These are phyloP conservation scores for Ceratocystis smalleyi DNA, from an alignment of 2,329 filamentous ascomycete genomes.

Conservation along the genomic window DNA sequence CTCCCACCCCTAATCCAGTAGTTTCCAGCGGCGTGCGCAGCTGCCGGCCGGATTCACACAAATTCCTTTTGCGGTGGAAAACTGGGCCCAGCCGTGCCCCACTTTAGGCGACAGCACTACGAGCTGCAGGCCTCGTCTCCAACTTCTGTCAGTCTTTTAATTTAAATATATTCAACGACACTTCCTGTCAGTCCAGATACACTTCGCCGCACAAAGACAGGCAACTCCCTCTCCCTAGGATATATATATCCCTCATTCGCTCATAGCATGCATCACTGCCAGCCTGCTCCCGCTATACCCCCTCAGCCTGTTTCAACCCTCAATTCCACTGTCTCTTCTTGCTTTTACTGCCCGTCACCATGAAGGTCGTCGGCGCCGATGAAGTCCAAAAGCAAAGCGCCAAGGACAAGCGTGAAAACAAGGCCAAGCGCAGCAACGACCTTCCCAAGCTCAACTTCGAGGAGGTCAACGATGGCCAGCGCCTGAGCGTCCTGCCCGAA, in stretches of 20 bases:
- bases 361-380: slow-evolving; percentile 4
- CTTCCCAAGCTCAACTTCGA: slow-evolving; percentile 21
- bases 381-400: background rate
- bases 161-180: no score
- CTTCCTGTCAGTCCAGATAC: no score
- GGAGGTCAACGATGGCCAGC: slow-evolving; percentile 26
- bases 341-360: background rate
- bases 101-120: background rate
- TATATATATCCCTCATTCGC: no score
- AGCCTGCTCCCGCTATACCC: background rate
- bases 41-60: background rate
- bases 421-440: background rate
- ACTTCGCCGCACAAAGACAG: no score
- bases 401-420: background rate
- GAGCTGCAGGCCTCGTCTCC: background rate
- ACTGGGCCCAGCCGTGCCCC: background rate
- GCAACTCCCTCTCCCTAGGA: no score
- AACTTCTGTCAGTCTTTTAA: no score
- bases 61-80: background rate
- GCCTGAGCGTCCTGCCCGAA: slow-evolving; percentile 30
- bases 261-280: background rate
- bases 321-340: background rate
- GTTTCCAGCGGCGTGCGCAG: background rate
- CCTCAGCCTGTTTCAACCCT: background rate
- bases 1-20: background rate